phyloP scores from a whole-genome alignment of 2,329 filamentous ascomycete species.

The Tricladium varicosporioides region DNA sequence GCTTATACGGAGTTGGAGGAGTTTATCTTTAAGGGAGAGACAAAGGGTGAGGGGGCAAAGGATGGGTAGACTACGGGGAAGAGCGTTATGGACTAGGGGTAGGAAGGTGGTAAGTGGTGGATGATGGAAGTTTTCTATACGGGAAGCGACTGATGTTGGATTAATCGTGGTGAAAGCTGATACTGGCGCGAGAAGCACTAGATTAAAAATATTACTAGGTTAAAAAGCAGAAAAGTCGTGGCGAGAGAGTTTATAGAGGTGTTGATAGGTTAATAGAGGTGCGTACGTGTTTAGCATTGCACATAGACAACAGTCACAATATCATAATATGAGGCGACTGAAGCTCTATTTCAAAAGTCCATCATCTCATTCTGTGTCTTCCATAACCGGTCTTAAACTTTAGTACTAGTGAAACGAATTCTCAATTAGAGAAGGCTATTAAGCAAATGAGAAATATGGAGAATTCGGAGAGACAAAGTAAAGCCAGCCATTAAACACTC shows the following conservation, averaged over 20 bases:
- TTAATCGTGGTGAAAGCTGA: too few relatives aligned
- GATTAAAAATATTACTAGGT: too few relatives aligned
- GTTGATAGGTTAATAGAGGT: too few relatives aligned
- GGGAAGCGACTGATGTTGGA: too few relatives aligned
- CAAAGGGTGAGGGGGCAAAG: slow-evolving; percentile 16
- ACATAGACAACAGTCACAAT: too few relatives aligned
- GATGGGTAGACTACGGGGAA: slow-evolving; percentile 13
- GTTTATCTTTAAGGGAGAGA: slow-evolving; percentile 41
- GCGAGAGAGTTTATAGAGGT: too few relatives aligned
- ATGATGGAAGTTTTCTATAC: too few relatives aligned
- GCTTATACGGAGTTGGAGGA: slow-evolving; percentile 53
- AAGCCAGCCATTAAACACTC: slow-evolving; percentile 30
- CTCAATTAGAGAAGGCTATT: slow-evolving; percentile 36
- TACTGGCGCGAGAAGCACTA: too few relatives aligned
- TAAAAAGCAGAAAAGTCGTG: too few relatives aligned
- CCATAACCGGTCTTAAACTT: slow-evolving; percentile 18
- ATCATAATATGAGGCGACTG: too few relatives aligned
- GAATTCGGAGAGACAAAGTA: slow-evolving; percentile 31
- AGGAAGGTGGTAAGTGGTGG: neutral
- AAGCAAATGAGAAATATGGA: slow-evolving; percentile 35
- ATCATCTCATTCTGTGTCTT: slow-evolving; percentile 18
- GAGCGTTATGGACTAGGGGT: slow-evolving; percentile 16
- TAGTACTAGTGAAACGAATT: slow-evolving; percentile 32
- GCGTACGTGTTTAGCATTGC: too few relatives aligned
- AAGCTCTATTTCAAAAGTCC: neutral